These are phyloP conservation scores for Alisma plantagoaquatica DNA, from an alignment of 106 monocot genomes.

Conservation along the genomic window DNA sequence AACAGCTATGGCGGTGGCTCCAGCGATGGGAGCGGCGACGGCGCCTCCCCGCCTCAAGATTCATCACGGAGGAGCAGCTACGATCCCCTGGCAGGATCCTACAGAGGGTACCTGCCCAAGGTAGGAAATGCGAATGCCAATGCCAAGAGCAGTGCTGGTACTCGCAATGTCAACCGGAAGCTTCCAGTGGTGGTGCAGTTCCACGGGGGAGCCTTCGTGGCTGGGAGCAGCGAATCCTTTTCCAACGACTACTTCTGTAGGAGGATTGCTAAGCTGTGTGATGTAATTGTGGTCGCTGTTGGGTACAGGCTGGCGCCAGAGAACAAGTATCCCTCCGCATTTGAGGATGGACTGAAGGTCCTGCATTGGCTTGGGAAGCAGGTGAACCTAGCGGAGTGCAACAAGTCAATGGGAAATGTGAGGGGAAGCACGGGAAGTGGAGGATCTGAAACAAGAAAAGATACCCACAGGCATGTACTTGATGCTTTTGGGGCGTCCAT, in stretches of 20 bases:
- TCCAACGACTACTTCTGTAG: conserved; percentile 81
- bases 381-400: conserved; percentile 67
- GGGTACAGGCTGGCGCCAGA: conserved; percentile 23
- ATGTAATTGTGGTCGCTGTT: conserved; percentile 15
- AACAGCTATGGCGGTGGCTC: conserved; percentile 3
- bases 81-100: conserved; percentile 11
- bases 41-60: background rate
- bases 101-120: conserved; percentile 55
- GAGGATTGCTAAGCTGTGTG: conserved; percentile 45
- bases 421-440: background rate
- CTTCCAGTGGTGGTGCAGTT: conserved; percentile 78
- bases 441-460: conserved; percentile 9
- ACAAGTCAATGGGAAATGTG: conserved; percentile 22
- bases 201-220: conserved; percentile 74
- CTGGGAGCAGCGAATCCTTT: conserved; percentile 41
- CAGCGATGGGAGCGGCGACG: background rate
- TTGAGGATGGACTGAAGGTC: conserved; percentile 20
- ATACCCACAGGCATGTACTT: conserved; percentile 18
- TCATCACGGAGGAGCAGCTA: conserved; percentile 27
- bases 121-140: conserved; percentile 5
- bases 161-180: too few relatives aligned
- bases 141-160: too few relatives aligned
- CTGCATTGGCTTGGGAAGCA: conserved; percentile 54
- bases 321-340: conserved; percentile 21
- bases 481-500: conserved; percentile 68